Evolutionary conservation across 805 yeast genomes (phyloP), one percentile per base, ranked within the genome.

Genomic region (Saccharomyces paradoxus): DNA sequence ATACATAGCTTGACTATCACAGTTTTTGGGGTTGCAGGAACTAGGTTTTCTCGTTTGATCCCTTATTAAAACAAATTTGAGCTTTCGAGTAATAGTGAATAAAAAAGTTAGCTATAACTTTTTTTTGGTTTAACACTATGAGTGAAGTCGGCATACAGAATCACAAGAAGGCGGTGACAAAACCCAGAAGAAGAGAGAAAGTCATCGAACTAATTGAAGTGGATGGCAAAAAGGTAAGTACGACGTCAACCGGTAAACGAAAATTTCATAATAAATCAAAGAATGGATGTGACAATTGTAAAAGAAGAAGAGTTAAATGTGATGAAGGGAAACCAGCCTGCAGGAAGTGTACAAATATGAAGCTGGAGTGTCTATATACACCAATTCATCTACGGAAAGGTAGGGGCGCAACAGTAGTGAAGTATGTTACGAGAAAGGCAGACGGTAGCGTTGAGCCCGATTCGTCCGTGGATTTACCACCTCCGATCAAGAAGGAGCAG

Each of bases 231-330:
- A 70, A 65, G 46, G 76, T 71, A 7, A 70, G 72, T 49, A 71
- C 64, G 55, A 69, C 73, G 0, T 73, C 86, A 0, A 80, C 83
- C 0, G 89, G 87, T 5, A 91, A 89, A 71, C 78, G 97, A 48
- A 86, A 88, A 64, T 92, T 86, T 64, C 98, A 92, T 67, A 87
- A 84, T 56, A 92, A 92, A 70, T 87, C 96, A 37, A 80, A 96
- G 55, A 81, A 82, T 54, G 98, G 98, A 0, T 91, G 98, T 71
- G 80, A 83, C 44, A 87, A 95, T 2, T 91, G 98, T 71, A 91
- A 91, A 66, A 79, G 81, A 59, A 79, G 98, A 62, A 76, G 97
- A 51, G 97, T 92, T 46, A 91, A 91, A 67, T 91, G 98, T 75
- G 97, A 91, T 67, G 97, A 92, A 69, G 74, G 74, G 0, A 86